Base-by-base conservation (phyloP, 176 grass and related monocot species). In the Themeda triandra region DNA sequence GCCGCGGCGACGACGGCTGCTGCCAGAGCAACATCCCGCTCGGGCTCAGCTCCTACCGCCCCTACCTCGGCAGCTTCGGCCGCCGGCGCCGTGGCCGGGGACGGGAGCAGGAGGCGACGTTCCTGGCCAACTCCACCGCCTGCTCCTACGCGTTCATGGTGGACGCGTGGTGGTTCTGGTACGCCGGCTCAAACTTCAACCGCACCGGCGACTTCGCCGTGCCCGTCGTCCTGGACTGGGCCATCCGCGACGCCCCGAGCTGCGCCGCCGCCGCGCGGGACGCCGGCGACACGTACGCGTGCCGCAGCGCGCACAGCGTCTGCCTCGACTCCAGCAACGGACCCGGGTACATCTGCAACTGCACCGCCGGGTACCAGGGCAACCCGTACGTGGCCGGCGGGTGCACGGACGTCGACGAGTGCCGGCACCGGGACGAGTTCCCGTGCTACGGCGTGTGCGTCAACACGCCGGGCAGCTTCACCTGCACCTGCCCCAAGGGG, bases 151-250 rank as follows among this genome's bases (percentile, higher is more conserved):
- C 53, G 11, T 96, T 96, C 73, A 75, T 96, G 9, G 86, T 90
- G 8, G 91, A 91, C 37, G 24, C 85, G 45, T 5, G 4, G 77
- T 82, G 83, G 90, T 91, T 89, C 86, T 69, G 76, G 15, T 77
- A 68, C 75, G 84, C 59, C 53, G 72, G 68, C 6, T 84, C 88
- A 0, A 36, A 87, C 67, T 85, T 89, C 64, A 81, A 77, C 31
- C 70, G 66, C 64, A 95, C 77, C 19, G 36, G 65, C 3, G 86
- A 87, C 75, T 89, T 92, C 64, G 66, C 21, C 14, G 89, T 83
- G 18, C 84, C 89, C 24, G 76, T 97, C 19, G 89, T 86, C 51
- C 51, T 96, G 2, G 89, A 96, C 76, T 93, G 94, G 91, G 91
- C 89, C 15, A 73, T 96, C 56, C 45, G 68, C 51, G 78, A 87